phyloP scores from a whole-genome alignment of 148 eudicot species.

The Camellia granthamiana region DNA sequence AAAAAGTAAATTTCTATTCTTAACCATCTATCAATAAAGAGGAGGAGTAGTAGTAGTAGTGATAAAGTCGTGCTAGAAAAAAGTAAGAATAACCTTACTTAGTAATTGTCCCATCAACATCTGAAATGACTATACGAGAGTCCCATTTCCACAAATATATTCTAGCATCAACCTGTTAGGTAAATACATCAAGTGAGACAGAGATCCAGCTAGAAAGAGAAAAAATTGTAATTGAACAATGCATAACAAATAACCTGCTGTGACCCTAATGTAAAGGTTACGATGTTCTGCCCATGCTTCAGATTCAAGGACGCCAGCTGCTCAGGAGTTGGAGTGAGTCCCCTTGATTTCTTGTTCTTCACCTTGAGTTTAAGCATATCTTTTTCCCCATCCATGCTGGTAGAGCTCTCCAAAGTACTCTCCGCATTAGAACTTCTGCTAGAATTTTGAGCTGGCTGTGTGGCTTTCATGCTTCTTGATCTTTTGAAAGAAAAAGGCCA shows the following conservation, averaged over 20 bases:
- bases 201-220: constrained; percentile 2
- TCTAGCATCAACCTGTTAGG: constrained; percentile 78
- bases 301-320: constrained; percentile 81
- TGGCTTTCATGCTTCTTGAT: constrained; percentile 39
- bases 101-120: constrained; percentile 98
- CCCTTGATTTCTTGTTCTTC: constrained; percentile 43
- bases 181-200: not conserved
- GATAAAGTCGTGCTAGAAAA: not conserved
- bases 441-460: constrained; percentile 13
- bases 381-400: constrained; percentile 15
- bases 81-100: constrained; percentile 46
- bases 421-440: constrained; percentile 26
- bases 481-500: constrained; percentile 71
- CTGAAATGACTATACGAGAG: constrained; percentile 81
- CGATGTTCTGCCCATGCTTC: constrained; percentile 69
- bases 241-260: constrained; percentile 55
- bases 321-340: constrained; percentile 71
- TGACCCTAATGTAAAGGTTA: constrained; percentile 73
- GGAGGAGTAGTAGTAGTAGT: not conserved
- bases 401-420: constrained; percentile 21
- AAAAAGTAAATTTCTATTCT: not conserved
- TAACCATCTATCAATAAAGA: not conserved
- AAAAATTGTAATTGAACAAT: constrained; percentile 1
- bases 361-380: constrained; percentile 29
- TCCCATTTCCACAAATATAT: constrained; percentile 96